Evolutionary conservation across 352 stramenopile genomes (phyloP).

Genomic region (Phytophthora cryptogea): DNA sequence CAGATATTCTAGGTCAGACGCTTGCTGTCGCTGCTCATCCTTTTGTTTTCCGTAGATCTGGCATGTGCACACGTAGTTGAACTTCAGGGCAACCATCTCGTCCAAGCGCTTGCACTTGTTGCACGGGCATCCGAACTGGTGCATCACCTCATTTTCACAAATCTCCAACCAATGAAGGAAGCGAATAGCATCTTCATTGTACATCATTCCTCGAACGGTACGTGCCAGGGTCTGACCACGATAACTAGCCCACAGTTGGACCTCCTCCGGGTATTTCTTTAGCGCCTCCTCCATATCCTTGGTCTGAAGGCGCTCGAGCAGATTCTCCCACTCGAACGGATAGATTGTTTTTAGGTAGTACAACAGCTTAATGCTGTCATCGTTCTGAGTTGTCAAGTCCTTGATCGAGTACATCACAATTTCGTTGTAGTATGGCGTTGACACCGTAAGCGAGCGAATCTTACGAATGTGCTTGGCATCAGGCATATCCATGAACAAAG

Average conservation of each 20-base stretch:
- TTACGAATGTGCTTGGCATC: slow-evolving; percentile 85
- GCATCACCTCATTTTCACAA: slow-evolving; percentile 88
- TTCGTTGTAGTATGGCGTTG: slow-evolving; percentile 91
- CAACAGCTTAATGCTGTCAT: slow-evolving; percentile 95
- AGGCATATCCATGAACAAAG: slow-evolving; percentile 90
- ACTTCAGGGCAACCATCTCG: slow-evolving; percentile 88
- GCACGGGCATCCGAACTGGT: slow-evolving; percentile 73
- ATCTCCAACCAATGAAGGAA: slow-evolving; percentile 90
- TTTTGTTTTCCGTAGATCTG: slow-evolving; percentile 90
- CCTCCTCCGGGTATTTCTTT: slow-evolving; percentile 82
- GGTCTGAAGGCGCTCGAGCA: slow-evolving; percentile 71
- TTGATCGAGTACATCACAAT: slow-evolving; percentile 92
- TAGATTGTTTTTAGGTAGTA: slow-evolving; percentile 95
- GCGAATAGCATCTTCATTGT: slow-evolving; percentile 85
- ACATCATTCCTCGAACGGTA: slow-evolving; percentile 89
- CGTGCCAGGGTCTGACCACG: slow-evolving; percentile 84
- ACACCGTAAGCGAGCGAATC: slow-evolving; percentile 83
- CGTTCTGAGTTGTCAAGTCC: slow-evolving; percentile 82
- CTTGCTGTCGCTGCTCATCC: slow-evolving; percentile 83
- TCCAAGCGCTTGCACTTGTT: slow-evolving; percentile 86
- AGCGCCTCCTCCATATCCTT: slow-evolving; percentile 88
- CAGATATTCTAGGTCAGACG: slow-evolving; percentile 76
- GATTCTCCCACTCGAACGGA: slow-evolving; percentile 85
- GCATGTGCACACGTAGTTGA: slow-evolving; percentile 89
- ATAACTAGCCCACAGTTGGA: slow-evolving; percentile 85